phyloP scores from a whole-genome alignment of 1,284 basidiomycete species.

The Moniliophthora roreri region DNA sequence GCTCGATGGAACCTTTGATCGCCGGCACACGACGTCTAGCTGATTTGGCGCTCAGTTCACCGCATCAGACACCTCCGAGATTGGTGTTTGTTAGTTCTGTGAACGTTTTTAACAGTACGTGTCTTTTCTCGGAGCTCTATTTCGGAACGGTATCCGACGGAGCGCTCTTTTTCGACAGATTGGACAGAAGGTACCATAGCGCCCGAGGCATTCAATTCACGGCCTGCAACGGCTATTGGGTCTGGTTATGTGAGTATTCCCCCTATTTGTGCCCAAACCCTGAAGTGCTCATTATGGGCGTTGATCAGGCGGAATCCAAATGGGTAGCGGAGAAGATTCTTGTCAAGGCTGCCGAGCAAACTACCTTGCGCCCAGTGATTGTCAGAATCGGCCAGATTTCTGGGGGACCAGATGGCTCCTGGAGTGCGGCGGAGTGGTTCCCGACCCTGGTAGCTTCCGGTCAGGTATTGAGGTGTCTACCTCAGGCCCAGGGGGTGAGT shows the following conservation, averaged over 20 bases:
- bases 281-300: not conserved
- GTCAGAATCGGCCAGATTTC: constrained; percentile 26
- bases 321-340: constrained; percentile 27
- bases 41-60: constrained; percentile 24
- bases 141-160: not conserved
- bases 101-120: constrained; percentile 23
- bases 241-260: constrained; percentile 19
- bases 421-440: constrained; percentile 6
- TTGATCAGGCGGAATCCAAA: constrained; percentile 20
- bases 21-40: constrained; percentile 23
- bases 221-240: constrained; percentile 19
- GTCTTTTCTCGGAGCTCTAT: not conserved
- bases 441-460: not conserved
- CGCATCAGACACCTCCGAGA: constrained; percentile 18
- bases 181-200: constrained; percentile 2
- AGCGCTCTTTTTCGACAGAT: not conserved
- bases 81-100: constrained; percentile 27
- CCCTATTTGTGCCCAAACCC: not conserved
- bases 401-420: constrained; percentile 12
- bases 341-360: constrained; percentile 14
- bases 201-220: constrained; percentile 15
- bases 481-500: not conserved
- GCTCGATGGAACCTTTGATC: constrained; percentile 24
- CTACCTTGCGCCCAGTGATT: constrained; percentile 15
- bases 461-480: constrained; percentile 8